These are phyloP conservation scores for Acanthamoeba triangularis DNA, from an alignment of 208 protist genomes.

Conservation along the genomic window DNA sequence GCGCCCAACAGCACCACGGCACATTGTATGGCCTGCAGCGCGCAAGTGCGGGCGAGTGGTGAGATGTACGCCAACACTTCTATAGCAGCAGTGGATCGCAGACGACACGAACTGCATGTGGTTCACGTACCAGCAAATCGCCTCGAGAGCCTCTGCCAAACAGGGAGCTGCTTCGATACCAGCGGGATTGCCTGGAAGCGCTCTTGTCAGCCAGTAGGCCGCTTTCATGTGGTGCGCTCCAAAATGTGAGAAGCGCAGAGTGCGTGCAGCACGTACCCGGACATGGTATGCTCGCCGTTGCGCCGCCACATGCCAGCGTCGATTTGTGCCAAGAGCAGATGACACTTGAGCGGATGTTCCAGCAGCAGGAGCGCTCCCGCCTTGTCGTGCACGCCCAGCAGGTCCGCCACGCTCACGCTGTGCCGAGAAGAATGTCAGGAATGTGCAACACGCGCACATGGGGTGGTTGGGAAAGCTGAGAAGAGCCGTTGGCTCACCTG, in stretches of 20 bases:
- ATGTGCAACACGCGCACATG: not conserved
- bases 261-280: not conserved
- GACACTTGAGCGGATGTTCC: conserved; percentile 31
- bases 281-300: conserved; percentile 57
- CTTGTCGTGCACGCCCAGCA: conserved; percentile 5
- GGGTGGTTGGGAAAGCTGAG: not conserved
- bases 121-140: not conserved
- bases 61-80: not conserved
- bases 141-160: not conserved
- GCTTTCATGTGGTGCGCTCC: no score
- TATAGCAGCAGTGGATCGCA: not conserved
- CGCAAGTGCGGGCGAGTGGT: not conserved
- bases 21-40: conserved; percentile 18
- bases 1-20: conserved; percentile 11
- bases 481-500: not conserved
- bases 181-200: not conserved
- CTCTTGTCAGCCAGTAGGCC: not conserved
- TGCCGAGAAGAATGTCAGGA: not conserved
- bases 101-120: not conserved
- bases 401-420: not conserved
- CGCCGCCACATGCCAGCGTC: conserved; percentile 56
- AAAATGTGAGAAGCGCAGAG: not conserved
- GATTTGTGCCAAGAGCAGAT: conserved; percentile 45
- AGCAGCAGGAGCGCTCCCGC: not conserved
- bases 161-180: not conserved